Evolutionary conservation across 106 monocot species (phyloP), one percentile per base, ranked within the genome.

Genomic region (Agapanthus africanus): DNA sequence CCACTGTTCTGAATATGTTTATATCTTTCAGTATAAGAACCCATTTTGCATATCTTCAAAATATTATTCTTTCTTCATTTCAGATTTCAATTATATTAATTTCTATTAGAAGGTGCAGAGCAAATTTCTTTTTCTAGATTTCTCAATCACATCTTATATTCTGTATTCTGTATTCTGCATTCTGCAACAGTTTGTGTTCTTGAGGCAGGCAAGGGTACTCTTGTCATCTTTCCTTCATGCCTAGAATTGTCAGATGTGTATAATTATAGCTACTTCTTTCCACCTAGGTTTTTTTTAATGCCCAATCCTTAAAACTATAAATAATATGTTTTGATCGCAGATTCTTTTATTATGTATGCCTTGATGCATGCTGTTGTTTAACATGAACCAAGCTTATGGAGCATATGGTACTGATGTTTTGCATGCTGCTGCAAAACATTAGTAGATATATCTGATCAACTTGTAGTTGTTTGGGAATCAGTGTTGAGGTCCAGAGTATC

Each of bases 391-490:
- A 57, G 11, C 9, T 57, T 5, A 31, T 57, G 4, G 13, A 57
- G 31, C 56, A 31, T 31, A 11, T 57, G 30, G 31, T 4, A 13
- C n/a, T n/a, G 0, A 57, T 11, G 30, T 57, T 50, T 21, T 21
- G 1, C 50, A n/a, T 0, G 56, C 8, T 57, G 56, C 27, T 30
- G 31, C 19, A 8, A 2, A 11, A n/a, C n/a, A 7, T 33, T n/a
- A n/a, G n/a, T 61, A 36, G 10, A 11, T n/a, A 36, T 36, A 61
- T 61, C 36, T 54, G 59, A n/a, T 61, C n/a, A 61, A 61, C 10
- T 61, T 7, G 8, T 61, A 36, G 61, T 61, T 35, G 61, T 61
- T 11, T 18, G 4, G 6, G 33, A 33, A 33, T 61, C 61, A 19
- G 14, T 61, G 33, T 61, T 35, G 61, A 36, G 23, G 61, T 61